These are phyloP conservation scores for Arthrobotrys sphaeroides DNA, from an alignment of 2,329 filamentous ascomycete species.

Conservation along the genomic window DNA sequence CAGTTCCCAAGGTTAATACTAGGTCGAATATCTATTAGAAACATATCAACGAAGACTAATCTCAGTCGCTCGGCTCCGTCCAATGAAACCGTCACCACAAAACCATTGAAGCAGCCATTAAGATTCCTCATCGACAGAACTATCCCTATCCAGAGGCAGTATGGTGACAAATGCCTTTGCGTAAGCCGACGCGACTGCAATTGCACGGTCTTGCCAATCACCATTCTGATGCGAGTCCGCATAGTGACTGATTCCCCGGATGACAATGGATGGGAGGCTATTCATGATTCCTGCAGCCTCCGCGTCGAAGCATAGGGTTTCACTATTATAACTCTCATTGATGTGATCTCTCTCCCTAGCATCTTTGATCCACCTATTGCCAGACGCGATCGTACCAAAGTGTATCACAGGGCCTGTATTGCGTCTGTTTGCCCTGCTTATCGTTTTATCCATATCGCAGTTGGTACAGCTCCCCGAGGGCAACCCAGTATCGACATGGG, in stretches of 20 bases:
- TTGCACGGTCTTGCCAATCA: background rate
- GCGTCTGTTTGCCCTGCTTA: background rate
- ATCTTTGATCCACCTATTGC: background rate
- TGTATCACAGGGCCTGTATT: background rate
- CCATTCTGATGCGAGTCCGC: slow-evolving; percentile 17
- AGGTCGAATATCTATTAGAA: too few species aligned
- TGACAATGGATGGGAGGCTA: background rate
- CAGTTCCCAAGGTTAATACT: too few species aligned
- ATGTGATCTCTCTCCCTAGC: background rate
- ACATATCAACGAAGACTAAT: too few species aligned
- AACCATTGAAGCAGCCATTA: too few species aligned
- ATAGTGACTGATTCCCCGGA: slow-evolving; percentile 17
- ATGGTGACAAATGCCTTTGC: background rate
- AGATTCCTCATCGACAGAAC: too few species aligned
- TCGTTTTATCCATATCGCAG: background rate
- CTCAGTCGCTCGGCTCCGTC: too few species aligned
- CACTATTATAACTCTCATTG: background rate
- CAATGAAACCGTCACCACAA: too few species aligned
- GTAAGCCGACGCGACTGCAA: background rate
- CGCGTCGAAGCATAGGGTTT: background rate
- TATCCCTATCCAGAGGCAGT: too few species aligned
- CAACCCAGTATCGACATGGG: background rate
- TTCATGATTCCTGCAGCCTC: background rate
- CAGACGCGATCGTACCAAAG: background rate
- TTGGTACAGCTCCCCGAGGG: background rate